These are phyloP conservation scores for Aureobasidium sp. DNA, from an alignment of 2,329 filamentous ascomycete species.

Conservation along the genomic window DNA sequence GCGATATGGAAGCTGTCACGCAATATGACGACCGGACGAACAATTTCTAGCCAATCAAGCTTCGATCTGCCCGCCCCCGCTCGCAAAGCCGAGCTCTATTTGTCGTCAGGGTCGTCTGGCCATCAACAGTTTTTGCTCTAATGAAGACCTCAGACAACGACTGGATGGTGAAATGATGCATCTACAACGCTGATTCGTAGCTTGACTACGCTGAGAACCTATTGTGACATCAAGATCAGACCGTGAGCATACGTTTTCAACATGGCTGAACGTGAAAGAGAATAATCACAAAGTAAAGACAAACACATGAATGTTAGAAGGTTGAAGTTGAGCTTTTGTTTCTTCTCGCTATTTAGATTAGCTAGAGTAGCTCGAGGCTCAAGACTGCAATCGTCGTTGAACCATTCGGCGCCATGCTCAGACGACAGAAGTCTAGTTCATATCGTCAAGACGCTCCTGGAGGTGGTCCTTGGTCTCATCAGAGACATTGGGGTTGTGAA, in stretches of 20 bases:
- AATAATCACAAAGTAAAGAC: too few relatives aligned
- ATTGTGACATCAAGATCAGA: too few relatives aligned
- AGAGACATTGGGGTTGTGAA: conserved; percentile 48
- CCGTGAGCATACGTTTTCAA: background rate
- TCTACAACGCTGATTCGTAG: too few relatives aligned
- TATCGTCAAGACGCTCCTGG: conserved; percentile 42
- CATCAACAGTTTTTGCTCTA: background rate
- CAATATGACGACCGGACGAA: background rate
- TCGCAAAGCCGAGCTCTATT: background rate
- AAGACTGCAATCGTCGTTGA: background rate
- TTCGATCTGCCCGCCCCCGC: background rate
- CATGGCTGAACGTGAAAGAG: too few relatives aligned
- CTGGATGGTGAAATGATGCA: background rate
- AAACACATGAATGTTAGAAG: background rate
- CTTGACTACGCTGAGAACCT: too few relatives aligned
- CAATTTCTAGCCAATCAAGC: background rate
- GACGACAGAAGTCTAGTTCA: conserved; percentile 15
- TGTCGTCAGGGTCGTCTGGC: background rate
- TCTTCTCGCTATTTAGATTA: background rate
- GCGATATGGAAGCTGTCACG: background rate
- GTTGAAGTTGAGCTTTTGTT: background rate
- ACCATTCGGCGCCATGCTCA: background rate
- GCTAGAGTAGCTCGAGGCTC: background rate
- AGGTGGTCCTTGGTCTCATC: conserved; percentile 48
- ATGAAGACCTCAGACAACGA: background rate